Conservation (phyloP, 2,329 filamentous ascomycete species). For the Fusarium decemcellulare region DNA sequence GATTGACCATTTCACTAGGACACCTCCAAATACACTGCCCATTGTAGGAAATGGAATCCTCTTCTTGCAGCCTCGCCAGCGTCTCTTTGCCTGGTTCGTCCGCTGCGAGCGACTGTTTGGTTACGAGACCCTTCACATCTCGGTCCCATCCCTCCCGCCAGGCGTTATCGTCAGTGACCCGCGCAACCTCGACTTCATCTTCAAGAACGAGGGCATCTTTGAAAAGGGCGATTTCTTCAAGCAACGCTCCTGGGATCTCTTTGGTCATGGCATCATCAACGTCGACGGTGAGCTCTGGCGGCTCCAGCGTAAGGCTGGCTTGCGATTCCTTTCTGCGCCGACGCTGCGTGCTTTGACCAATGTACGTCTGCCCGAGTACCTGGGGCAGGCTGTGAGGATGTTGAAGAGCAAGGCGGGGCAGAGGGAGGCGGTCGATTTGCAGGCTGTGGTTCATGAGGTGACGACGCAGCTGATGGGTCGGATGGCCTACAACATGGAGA, state of each 20-base stretch:
- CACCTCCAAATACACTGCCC: slow-evolving; percentile 66
- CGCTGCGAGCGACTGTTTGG: slow-evolving; percentile 70
- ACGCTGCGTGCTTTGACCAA: slow-evolving; percentile 72
- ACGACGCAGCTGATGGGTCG: slow-evolving; percentile 77
- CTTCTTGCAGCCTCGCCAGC: slow-evolving; percentile 72
- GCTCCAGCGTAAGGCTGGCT: slow-evolving; percentile 73
- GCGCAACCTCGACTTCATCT: slow-evolving; percentile 72
- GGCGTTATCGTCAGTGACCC: slow-evolving; percentile 76
- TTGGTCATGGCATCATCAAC: slow-evolving; percentile 78
- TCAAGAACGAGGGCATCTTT: slow-evolving; percentile 73
- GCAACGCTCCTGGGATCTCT: slow-evolving; percentile 71
- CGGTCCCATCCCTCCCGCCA: slow-evolving; percentile 73
- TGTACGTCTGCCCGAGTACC: slow-evolving; percentile 68
- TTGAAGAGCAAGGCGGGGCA: slow-evolving; percentile 53
- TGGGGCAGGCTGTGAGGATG: slow-evolving; percentile 58
- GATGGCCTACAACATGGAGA: slow-evolving; percentile 79
- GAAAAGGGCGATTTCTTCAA: slow-evolving; percentile 75
- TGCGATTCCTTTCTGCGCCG: slow-evolving; percentile 69
- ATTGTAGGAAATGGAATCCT: slow-evolving; percentile 73
- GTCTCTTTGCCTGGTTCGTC: slow-evolving; percentile 74
- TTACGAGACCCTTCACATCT: slow-evolving; percentile 73
- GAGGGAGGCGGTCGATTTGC: slow-evolving; percentile 64
- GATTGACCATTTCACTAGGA: slow-evolving; percentile 49
- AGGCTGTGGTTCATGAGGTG: slow-evolving; percentile 73
- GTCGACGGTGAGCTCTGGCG: slow-evolving; percentile 75